Percentiles rank a stretch among this genome's conserved stretches.
phyloP scores from a whole-genome alignment of 495 filamentous ascomycete genomes.

The Arthonia radiata region DNA sequence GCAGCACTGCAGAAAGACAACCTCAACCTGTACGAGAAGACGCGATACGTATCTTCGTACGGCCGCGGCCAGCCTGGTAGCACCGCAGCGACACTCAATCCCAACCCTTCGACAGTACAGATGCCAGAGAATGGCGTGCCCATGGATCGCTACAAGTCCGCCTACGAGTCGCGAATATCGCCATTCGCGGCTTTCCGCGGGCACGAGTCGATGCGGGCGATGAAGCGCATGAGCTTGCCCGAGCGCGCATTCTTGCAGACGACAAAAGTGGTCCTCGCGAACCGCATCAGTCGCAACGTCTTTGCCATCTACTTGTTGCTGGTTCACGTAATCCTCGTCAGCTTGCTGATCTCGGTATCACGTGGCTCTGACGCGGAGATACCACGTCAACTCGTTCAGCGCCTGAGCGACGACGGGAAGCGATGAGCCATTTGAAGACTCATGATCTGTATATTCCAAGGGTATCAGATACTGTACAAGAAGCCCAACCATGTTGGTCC shows the following conservation, averaged over 20 bases:
- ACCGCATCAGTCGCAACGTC: slow-evolving; percentile 68
- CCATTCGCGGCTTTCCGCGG: slow-evolving; percentile 90
- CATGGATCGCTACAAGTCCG: slow-evolving; percentile 69
- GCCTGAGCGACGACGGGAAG: no score
- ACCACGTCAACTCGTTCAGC: no score
- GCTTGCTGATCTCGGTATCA: no score
- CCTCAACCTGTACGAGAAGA: slow-evolving; percentile 91
- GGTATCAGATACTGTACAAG: no score
- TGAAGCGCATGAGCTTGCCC: slow-evolving; percentile 78
- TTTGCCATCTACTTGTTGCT: slow-evolving; percentile 94
- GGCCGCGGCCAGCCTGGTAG: slow-evolving; percentile 23
- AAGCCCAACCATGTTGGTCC: no score
- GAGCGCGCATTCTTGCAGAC: slow-evolving; percentile 79
- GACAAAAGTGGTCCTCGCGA: slow-evolving; percentile 74
- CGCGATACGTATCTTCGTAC: slow-evolving; percentile 83
- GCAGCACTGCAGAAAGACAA: slow-evolving; percentile 90
- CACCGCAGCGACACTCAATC: slow-evolving; percentile 24
- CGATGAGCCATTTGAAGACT: no score
- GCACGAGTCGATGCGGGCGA: slow-evolving; percentile 73
- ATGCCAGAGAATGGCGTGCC: slow-evolving; percentile 35
- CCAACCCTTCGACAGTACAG: slow-evolving; percentile 49
- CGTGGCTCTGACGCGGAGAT: no score
- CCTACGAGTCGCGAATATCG: slow-evolving; percentile 85
- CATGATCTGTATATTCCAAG: no score
- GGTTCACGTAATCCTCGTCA: no score